Base-by-base conservation (phyloP, 805 yeast genomes). In the Candida adriatica region DNA sequence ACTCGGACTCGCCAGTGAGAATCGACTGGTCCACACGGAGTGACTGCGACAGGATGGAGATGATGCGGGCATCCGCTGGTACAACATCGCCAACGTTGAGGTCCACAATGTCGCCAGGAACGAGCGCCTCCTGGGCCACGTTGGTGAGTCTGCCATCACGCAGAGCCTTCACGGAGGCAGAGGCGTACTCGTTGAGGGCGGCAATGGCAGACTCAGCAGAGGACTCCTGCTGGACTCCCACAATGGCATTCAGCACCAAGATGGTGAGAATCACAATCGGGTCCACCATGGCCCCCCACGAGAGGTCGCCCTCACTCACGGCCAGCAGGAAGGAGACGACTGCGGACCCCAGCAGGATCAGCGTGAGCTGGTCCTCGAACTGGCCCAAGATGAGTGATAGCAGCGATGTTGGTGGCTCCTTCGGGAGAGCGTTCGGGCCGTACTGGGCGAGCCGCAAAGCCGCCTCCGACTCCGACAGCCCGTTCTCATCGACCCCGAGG, bases 191-290 rank as follows among this genome's bases (percentile, higher is more conserved):
- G 33, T 64, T 57, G 39, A 69, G 54, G 6, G 73, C 70, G 7
- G 70, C 62, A 57, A 69, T 69, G 5, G 74, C 70, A 24, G 64
- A 55, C 42, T 69, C 75, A 8, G 75, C 75, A 29, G 66, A 61
- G 13, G 60, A 51, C 43, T 69, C 75, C 44, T 69, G 74, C 22
- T 66, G 57, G 23, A 68, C 70, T 13, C 75, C 75, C 13, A 69
- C 70, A 8, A 58, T 46, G 20, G 72, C 67, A 37, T 69, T 69
- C 21, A 69, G 53, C 5, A 59, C 48, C 5, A 69, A 61, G 24
- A 69, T 72, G 26, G 59, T 53, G 6, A 61, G 64, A 44, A 69
- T 69, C 10, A 69, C 75, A 8, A 56, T 42, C 9, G 60, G 63
- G 31, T 58, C 63, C 11, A 58, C 52, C 38, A 58, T 44, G 13